These are phyloP conservation scores for Plasmodium blacklocki DNA, from an alignment of 169 alveolate species.

Conservation along the genomic window DNA sequence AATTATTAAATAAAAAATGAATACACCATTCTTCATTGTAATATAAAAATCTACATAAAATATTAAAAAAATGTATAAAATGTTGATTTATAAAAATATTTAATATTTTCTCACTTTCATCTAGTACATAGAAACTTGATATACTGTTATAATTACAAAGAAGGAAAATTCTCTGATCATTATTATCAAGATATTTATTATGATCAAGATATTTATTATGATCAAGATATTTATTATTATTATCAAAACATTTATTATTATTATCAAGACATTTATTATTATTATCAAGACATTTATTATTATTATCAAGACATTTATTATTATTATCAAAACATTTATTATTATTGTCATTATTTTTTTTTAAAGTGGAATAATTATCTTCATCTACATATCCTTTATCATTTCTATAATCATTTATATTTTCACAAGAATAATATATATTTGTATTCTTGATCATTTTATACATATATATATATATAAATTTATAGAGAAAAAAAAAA, in stretches of 20 bases:
- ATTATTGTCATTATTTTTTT: neutral
- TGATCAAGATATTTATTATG: no score
- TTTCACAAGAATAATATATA: no score
- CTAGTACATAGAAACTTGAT: neutral
- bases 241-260: no score
- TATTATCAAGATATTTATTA: neutral
- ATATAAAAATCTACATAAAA: conserved; percentile 43
- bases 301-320: neutral
- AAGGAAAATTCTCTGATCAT: neutral
- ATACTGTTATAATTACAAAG: neutral
- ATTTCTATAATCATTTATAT: no score
- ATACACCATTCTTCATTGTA: conserved; percentile 29
- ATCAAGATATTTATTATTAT: neutral
- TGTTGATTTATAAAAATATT: conserved; percentile 20
- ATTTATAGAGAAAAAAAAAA: conserved; percentile 55
- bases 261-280: no score
- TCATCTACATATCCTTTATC: no score
- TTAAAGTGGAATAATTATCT: no score
- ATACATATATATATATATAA: conserved; percentile 27
- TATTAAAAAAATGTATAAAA: conserved; percentile 24
- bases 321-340: no score
- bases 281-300: neutral
- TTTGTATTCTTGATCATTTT: neutral
- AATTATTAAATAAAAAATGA: conserved; percentile 8
- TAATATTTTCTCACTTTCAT: conserved; percentile 16